Percentiles rank a stretch among this genome's conserved stretches.
These are phyloP conservation scores for Aspergillus diversus DNA, from an alignment of 495 filamentous ascomycete genomes.

Conservation along the genomic window DNA sequence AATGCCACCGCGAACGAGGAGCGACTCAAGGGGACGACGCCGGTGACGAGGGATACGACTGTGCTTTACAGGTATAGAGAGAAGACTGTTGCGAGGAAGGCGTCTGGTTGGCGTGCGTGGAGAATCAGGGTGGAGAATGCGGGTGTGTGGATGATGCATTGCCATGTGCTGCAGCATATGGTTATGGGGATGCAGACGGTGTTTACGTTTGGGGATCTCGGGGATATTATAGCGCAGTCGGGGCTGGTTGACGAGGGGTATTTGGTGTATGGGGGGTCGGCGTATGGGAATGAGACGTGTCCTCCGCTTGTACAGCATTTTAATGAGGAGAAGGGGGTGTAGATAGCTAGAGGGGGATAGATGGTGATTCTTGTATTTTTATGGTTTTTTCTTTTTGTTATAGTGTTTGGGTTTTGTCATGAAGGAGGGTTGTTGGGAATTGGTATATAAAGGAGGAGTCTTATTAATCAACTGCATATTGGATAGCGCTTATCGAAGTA, in stretches of 20 bases:
- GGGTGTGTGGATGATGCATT: conserved; percentile 68
- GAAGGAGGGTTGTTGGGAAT: too few relatives aligned
- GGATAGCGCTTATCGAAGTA: too few relatives aligned
- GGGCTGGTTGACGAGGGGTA: conserved; percentile 49
- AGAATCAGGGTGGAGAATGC: conserved; percentile 52
- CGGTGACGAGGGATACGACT: conserved; percentile 57
- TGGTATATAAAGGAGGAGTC: too few relatives aligned
- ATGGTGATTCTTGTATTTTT: too few relatives aligned
- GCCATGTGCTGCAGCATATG: conserved; percentile 62
- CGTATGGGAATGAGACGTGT: conserved; percentile 51
- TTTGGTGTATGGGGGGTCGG: conserved; percentile 52
- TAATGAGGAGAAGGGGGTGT: background rate
- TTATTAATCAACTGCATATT: too few relatives aligned
- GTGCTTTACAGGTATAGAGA: conserved; percentile 54
- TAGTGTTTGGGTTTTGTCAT: too few relatives aligned
- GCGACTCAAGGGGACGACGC: conserved; percentile 43
- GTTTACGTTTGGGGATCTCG: conserved; percentile 54
- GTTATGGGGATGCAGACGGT: conserved; percentile 59
- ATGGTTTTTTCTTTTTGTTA: too few relatives aligned
- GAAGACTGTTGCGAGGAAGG: conserved; percentile 37
- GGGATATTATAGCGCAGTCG: conserved; percentile 42
- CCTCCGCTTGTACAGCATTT: conserved; percentile 31
- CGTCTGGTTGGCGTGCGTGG: conserved; percentile 63
- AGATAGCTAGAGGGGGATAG: too few relatives aligned
- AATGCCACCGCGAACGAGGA: conserved; percentile 55